A percentile compares a stretch with the other conserved stretches of the same genome.
phyloP scores from a whole-genome alignment of 805 yeast genomes.

The Yarrowia bubula region DNA sequence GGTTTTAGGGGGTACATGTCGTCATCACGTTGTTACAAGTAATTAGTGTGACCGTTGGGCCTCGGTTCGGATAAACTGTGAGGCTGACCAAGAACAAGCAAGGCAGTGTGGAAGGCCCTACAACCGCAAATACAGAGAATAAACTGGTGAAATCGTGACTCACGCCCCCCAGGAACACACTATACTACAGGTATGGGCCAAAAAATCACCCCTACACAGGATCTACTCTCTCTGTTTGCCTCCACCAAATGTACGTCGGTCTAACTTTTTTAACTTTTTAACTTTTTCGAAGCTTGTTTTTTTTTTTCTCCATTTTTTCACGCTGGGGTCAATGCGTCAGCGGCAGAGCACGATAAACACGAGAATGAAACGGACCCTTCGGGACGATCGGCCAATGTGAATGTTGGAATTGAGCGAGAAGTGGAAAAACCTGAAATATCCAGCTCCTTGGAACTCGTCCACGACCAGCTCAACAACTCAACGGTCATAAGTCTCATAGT shows the following conservation, averaged over 20 bases:
- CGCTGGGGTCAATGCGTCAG: not conserved
- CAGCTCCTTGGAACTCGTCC: not conserved
- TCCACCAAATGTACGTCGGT: too few species aligned
- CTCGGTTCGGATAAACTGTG: conserved; percentile 9
- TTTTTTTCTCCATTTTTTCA: not conserved
- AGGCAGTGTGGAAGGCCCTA: too few species aligned
- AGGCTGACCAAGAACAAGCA: too few species aligned
- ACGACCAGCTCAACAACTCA: not conserved
- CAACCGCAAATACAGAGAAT: not conserved
- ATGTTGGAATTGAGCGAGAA: not conserved
- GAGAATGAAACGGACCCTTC: not conserved
- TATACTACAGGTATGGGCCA: too few species aligned
- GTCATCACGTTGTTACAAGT: too few species aligned
- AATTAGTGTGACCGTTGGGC: not conserved
- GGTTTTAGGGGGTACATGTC: not conserved
- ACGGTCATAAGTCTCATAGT: not conserved
- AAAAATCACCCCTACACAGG: too few species aligned
- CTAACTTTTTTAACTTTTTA: not conserved
- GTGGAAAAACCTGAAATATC: not conserved
- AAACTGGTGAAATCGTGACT: not conserved
- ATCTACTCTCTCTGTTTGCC: too few species aligned
- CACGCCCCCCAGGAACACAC: too few species aligned
- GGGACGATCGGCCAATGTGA: conserved; percentile 22
- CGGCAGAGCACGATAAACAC: not conserved
- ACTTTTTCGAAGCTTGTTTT: not conserved